phyloP scores from a whole-genome alignment of 495 filamentous ascomycete species.

The Aspergillus kassunensis region DNA sequence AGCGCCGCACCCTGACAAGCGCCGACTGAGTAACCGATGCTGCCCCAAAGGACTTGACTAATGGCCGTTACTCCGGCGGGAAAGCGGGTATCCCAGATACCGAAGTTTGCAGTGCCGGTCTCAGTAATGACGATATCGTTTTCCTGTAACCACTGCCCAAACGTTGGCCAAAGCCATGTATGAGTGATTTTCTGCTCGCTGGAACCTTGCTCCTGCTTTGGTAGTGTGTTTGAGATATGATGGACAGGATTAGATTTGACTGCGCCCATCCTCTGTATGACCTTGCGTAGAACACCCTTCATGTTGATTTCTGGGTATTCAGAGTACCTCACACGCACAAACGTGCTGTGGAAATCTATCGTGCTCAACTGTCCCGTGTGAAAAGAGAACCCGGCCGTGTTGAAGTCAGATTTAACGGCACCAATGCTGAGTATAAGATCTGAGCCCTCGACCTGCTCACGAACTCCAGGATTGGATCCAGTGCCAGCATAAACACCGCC shows the following conservation, averaged over 20 bases:
- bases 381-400: conserved; percentile 87
- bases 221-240: conserved; percentile 51
- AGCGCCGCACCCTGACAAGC: conserved; percentile 73
- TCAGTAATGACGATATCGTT: conserved; percentile 82
- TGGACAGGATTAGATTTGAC: conserved; percentile 46
- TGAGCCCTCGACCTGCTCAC: conserved; percentile 69
- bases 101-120: conserved; percentile 87
- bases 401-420: conserved; percentile 84
- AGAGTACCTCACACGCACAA: conserved; percentile 71
- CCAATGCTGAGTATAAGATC: conserved; percentile 84
- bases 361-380: conserved; percentile 74
- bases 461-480: conserved; percentile 68
- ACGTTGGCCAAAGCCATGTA: conserved; percentile 78
- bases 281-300: conserved; percentile 78
- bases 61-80: conserved; percentile 69
- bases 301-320: conserved; percentile 81
- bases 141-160: conserved; percentile 72
- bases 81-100: conserved; percentile 84
- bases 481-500: conserved; percentile 85
- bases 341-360: conserved; percentile 82
- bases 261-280: conserved; percentile 57
- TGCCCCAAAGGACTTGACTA: conserved; percentile 85
- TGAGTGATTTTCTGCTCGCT: conserved; percentile 65
- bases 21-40: conserved; percentile 78
- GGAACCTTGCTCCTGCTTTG: conserved; percentile 45